A percentile compares a stretch with the other conserved stretches of the same genome.
These are phyloP conservation scores for Fraxinus nigra DNA, from an alignment of 305 asterid species.

Conservation along the genomic window DNA sequence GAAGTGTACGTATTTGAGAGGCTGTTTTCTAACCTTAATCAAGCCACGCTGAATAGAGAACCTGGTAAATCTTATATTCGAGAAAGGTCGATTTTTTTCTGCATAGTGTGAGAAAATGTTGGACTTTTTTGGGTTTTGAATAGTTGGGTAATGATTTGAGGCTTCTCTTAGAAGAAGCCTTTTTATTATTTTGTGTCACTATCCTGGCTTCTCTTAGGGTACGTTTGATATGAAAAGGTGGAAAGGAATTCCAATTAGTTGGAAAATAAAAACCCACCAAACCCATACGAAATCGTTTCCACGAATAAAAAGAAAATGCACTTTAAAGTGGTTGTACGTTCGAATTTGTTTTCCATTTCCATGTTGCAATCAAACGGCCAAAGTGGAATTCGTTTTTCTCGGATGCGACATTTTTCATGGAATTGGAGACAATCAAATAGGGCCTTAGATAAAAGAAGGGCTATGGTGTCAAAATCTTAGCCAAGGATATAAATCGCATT, in stretches of 20 bases:
- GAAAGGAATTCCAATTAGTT: no score
- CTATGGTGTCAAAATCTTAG: neutral
- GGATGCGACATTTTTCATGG: no score
- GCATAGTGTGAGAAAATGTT: neutral
- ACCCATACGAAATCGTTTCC: no score
- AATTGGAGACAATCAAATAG: no score
- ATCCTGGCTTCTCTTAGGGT: neutral
- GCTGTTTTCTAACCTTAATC: constrained; percentile 84
- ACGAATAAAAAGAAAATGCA: no score
- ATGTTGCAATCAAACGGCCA: no score
- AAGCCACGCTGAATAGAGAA: constrained; percentile 72
- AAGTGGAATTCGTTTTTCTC: no score
- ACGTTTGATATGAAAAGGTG: no score
- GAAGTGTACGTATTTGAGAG: constrained; percentile 57
- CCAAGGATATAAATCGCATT: neutral
- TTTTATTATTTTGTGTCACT: neutral
- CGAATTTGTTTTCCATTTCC: no score
- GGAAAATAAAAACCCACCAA: no score
- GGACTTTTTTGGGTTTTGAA: neutral
- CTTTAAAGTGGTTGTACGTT: no score
- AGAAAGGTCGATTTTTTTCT: neutral
- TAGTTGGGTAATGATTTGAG: neutral
- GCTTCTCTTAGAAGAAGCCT: neutral
- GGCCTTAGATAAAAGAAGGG: neutral
- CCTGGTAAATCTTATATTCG: constrained; percentile 47